Conservation (phyloP, 2,329 filamentous ascomycete species). For the Fusarium falciforme region DNA sequence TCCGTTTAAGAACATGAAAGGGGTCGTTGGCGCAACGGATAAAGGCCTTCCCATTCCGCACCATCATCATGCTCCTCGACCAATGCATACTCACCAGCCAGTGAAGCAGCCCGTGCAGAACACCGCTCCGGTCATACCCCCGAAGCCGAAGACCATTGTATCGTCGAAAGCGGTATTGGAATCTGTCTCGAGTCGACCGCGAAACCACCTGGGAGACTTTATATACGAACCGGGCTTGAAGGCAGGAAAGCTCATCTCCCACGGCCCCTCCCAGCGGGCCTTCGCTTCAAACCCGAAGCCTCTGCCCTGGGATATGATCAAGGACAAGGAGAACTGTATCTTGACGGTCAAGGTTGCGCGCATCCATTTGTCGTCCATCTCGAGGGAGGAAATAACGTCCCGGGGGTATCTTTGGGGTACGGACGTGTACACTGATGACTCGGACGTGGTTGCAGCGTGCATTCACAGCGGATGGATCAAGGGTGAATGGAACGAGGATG, state of each 20-base stretch:
- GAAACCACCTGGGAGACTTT: conserved; percentile 85
- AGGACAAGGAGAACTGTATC: conserved; percentile 87
- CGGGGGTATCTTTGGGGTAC: conserved; percentile 90
- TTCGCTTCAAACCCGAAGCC: conserved; percentile 72
- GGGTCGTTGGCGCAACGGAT: conserved; percentile 56
- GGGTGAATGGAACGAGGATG: conserved; percentile 85
- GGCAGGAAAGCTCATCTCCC: conserved; percentile 59
- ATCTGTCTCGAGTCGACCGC: conserved; percentile 75
- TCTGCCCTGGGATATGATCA: conserved; percentile 77
- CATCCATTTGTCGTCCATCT: conserved; percentile 75
- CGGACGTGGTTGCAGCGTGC: conserved; percentile 89
- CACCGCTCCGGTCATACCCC: conserved; percentile 53
- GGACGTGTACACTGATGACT: conserved; percentile 95
- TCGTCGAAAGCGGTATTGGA: conserved; percentile 78
- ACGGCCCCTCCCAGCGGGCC: conserved; percentile 53
- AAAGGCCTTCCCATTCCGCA: conserved; percentile 55
- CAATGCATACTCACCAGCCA: conserved; percentile 40
- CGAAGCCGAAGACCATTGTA: conserved; percentile 74
- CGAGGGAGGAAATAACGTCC: conserved; percentile 85
- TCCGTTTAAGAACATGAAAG: conserved; percentile 64
- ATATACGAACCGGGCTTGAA: conserved; percentile 80
- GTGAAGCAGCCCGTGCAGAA: conserved; percentile 40
- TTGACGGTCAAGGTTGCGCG: conserved; percentile 89
- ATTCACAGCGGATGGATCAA: conserved; percentile 94
- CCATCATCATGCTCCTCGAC: conserved; percentile 60